These are phyloP conservation scores for Pichia cabralensis DNA, from an alignment of 805 yeast species.

Conservation along the genomic window DNA sequence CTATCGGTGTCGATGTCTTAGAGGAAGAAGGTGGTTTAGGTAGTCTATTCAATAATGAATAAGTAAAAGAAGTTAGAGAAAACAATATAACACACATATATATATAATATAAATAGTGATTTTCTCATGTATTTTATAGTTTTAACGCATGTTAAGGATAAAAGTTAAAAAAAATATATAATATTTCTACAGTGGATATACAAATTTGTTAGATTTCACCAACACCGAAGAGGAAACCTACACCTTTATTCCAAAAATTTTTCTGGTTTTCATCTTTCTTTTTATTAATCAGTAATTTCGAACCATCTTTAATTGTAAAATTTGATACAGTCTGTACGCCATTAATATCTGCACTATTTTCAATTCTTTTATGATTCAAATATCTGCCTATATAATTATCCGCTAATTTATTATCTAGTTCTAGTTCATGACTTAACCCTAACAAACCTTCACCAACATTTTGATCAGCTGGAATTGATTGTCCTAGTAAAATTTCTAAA, in stretches of 20 bases:
- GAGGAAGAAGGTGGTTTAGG: constrained; percentile 11
- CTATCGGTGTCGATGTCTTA: constrained; percentile 7
- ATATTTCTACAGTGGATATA: too few species aligned
- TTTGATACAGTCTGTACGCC: not conserved
- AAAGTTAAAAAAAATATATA: too few species aligned
- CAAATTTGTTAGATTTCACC: constrained; percentile 10
- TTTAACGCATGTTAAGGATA: too few species aligned
- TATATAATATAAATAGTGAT: too few species aligned
- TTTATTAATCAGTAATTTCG: constrained; percentile 5
- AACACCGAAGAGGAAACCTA: constrained; percentile 8
- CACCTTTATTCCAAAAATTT: constrained; percentile 4
- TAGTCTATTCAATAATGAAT: constrained; percentile 9
- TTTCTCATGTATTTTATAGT: too few species aligned
- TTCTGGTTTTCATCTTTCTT: not conserved
- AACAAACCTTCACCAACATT: constrained; percentile 9
- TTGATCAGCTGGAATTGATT: constrained; percentile 6
- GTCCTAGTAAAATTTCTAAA: constrained; percentile 14
- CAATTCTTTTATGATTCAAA: not conserved
- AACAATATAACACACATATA: too few species aligned
- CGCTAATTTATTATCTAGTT: constrained; percentile 2
- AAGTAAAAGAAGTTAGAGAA: too few species aligned
- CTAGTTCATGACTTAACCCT: constrained; percentile 6
- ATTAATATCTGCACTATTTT: not conserved
- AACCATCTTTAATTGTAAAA: constrained; percentile 8
- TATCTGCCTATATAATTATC: constrained; percentile 8